Base-by-base conservation (phyloP, 2,329 filamentous ascomycete genomes). In the Coniochaeta sp. region DNA sequence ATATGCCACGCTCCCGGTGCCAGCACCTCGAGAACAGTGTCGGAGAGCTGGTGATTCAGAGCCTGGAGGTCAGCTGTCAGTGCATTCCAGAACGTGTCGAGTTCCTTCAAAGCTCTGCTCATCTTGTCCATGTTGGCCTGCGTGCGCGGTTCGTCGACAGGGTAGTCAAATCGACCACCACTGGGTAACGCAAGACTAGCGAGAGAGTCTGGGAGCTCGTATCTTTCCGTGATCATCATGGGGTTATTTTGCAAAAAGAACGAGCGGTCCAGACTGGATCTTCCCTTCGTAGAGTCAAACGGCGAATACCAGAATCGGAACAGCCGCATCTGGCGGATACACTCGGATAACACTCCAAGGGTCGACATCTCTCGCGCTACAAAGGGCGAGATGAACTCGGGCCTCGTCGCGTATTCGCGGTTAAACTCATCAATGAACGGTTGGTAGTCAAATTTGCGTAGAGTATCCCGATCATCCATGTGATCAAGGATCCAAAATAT, bases 231-330 rank as follows among this genome's bases (percentile, higher is more conserved):
- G 16, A 17, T 7, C 16, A n/a, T 40, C 16, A 40, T 40, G 38
- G 4, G 38, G 3, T 19, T 17, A 10, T 40, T 16, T 40, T 40
- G 10, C 3, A 9, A n/a, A 19, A 14, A 38, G 6, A 4, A 4
- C 36, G 36, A 6, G n/a, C n/a, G n/a, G n/a, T n/a, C n/a, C n/a
- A n/a, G n/a, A n/a, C n/a, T n/a, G n/a, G n/a, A n/a, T n/a, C n/a
- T n/a, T n/a, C n/a, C n/a, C n/a, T n/a, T n/a, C n/a, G n/a, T n/a
- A n/a, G n/a, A n/a, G 19, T 61, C 60, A 32, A 62, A 63, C 1
- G 58, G 55, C n/a, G 55, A 58, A 3, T 58, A 60, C 63, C 59
- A 62, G 8, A 60, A 60, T 44, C 60, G 60, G 59, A 63, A 65
- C 1, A 55, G 24, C 52, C 62, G 59, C 40, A 63, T 24, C 60